Percentiles rank a stretch among this genome's conserved stretches.
phyloP scores from a whole-genome alignment of 441 rosid species.

The Arabidopsis lyrata region DNA sequence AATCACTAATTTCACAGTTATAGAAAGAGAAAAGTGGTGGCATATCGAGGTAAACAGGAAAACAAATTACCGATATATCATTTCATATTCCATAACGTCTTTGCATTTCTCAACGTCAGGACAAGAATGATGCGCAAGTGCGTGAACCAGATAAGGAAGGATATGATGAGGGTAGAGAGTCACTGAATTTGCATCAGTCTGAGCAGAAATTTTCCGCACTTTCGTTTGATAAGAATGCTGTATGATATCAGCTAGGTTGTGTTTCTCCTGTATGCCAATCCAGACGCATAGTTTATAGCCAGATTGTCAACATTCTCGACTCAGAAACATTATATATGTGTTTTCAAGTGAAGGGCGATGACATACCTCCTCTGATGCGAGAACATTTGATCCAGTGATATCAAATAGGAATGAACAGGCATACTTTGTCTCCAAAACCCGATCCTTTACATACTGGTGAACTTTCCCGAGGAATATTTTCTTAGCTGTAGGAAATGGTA shows the following conservation, averaged over 20 bases:
- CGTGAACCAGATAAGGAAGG: conserved; percentile 82
- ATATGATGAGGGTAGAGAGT: conserved; percentile 72
- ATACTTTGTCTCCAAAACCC: conserved; percentile 88
- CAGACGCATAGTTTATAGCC: conserved; percentile 28
- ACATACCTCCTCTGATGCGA: conserved; percentile 84
- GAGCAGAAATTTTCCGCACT: conserved; percentile 76
- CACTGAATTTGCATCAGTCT: conserved; percentile 68
- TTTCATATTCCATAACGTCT: conserved; percentile 88
- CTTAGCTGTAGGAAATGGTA: conserved; percentile 81
- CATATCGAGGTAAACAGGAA: conserved; percentile 27
- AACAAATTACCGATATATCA: conserved; percentile 68
- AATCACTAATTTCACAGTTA: neutral
- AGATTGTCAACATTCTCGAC: conserved; percentile 25
- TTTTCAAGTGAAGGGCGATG: conserved; percentile 35
- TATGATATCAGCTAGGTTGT: conserved; percentile 82
- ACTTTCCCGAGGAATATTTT: conserved; percentile 84
- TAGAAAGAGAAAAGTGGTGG: conserved; percentile 14
- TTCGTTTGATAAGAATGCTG: conserved; percentile 89
- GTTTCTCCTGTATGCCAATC: conserved; percentile 81
- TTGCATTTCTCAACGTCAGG: conserved; percentile 85
- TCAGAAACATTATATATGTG: conserved; percentile 16
- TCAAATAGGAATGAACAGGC: conserved; percentile 84
- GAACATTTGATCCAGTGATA: conserved; percentile 54
- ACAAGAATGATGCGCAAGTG: conserved; percentile 91
- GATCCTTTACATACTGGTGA: conserved; percentile 92